Conservation (phyloP, 768 basidiomycete genomes). For the Hirschioporus abietinus region DNA sequence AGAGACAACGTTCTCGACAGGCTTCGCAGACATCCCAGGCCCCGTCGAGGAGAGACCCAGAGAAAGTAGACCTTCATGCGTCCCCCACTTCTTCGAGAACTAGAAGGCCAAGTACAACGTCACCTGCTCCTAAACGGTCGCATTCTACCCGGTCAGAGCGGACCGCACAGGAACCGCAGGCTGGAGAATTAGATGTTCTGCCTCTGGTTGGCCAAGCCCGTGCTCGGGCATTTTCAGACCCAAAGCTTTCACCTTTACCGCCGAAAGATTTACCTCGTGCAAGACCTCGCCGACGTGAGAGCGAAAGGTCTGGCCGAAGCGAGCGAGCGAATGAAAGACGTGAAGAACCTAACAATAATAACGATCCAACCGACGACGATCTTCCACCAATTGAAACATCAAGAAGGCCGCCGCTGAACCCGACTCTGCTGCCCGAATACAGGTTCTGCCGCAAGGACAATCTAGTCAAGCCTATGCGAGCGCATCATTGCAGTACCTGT, state of each 20-base stretch:
- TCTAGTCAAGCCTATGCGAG: constrained; percentile 65
- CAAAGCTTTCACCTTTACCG: neutral
- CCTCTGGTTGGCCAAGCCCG: neutral
- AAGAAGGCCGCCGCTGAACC: constrained; percentile 33
- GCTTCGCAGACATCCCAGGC: neutral
- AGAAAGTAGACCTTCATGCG: neutral
- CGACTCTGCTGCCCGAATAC: constrained; percentile 54
- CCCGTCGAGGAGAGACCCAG: constrained; percentile 2
- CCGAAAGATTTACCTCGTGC: neutral
- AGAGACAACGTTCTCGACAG: neutral
- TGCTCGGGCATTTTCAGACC: neutral
- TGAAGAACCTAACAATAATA: neutral
- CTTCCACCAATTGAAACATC: constrained; percentile 17
- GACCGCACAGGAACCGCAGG: neutral
- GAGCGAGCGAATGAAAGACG: neutral
- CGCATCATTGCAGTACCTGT: constrained; percentile 80
- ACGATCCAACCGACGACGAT: neutral
- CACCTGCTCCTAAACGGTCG: neutral
- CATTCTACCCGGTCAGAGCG: neutral
- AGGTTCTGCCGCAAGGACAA: constrained; percentile 62
- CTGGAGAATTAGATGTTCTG: neutral
- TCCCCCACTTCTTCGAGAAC: neutral
- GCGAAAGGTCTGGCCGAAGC: neutral
- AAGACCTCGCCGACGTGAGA: neutral
- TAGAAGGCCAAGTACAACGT: neutral